A percentile compares a stretch with the other conserved stretches of the same genome.
Evolutionary conservation across 805 yeast genomes (phyloP).

Genomic region (Cyberlindnera euphorbiae): DNA sequence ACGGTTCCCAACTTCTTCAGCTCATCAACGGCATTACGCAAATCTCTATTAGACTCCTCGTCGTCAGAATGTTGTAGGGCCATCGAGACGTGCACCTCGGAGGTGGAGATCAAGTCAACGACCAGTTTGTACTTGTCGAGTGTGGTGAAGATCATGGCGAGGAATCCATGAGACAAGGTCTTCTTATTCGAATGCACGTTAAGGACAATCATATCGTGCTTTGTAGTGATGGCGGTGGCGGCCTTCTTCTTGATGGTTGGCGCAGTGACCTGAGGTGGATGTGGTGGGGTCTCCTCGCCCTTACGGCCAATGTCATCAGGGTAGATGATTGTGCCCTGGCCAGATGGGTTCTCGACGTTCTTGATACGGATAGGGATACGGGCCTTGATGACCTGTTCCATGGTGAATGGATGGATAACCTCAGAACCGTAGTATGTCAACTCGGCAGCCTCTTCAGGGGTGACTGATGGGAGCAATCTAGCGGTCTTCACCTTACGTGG

Average conservation of each 20-base stretch:
- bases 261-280: conserved; percentile 65
- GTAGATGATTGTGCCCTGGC: conserved; percentile 88
- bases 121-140: conserved; percentile 81
- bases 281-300: conserved; percentile 91
- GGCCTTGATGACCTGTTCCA: conserved; percentile 97
- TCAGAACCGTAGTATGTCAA: conserved; percentile 96
- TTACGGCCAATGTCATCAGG: conserved; percentile 84
- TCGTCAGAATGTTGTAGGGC: conserved; percentile 76
- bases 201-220: conserved; percentile 84
- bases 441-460: conserved; percentile 99
- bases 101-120: conserved; percentile 93
- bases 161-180: conserved; percentile 88
- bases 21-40: conserved; percentile 73
- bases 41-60: conserved; percentile 48
- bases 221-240: conserved; percentile 95
- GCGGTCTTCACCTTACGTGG: conserved; percentile 94
- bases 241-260: conserved; percentile 47
- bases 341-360: conserved; percentile 91
- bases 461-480: conserved; percentile 75
- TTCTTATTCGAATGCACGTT: conserved; percentile 93
- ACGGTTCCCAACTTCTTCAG: conserved; percentile 79
- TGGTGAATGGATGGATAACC: conserved; percentile 97
- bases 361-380: conserved; percentile 95
- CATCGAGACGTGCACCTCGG: conserved; percentile 98
- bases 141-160: conserved; percentile 84